Conservation (phyloP, 1,284 basidiomycete species). For the Baeospora myosura region DNA sequence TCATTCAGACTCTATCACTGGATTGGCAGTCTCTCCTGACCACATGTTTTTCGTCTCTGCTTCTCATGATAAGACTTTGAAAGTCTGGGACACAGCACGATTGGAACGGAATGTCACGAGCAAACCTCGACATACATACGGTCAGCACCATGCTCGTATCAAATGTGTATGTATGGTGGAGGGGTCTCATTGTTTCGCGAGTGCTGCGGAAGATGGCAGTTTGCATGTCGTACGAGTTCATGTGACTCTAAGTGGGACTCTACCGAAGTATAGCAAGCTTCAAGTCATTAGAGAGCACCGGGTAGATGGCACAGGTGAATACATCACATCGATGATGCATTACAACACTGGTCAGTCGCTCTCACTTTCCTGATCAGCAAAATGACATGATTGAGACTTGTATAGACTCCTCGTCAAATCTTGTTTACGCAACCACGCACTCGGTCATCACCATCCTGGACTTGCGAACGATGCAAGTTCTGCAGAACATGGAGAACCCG, state of each 20-base stretch:
- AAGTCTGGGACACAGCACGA: slow-evolving; percentile 51
- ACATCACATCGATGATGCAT: slow-evolving; percentile 72
- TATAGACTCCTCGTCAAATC: slow-evolving; percentile 60
- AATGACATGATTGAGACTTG: background rate
- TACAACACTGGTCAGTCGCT: slow-evolving; percentile 57
- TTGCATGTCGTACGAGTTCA: slow-evolving; percentile 80
- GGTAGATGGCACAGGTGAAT: slow-evolving; percentile 63
- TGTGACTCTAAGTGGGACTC: slow-evolving; percentile 49
- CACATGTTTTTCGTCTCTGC: slow-evolving; percentile 90
- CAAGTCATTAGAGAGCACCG: slow-evolving; percentile 73
- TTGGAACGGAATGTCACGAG: slow-evolving; percentile 56
- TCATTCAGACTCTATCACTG: slow-evolving; percentile 74
- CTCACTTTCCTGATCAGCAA: background rate
- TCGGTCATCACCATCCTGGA: slow-evolving; percentile 78
- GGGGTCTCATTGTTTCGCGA: slow-evolving; percentile 82
- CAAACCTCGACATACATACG: slow-evolving; percentile 71
- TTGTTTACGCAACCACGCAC: slow-evolving; percentile 82
- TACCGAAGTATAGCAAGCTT: slow-evolving; percentile 76
- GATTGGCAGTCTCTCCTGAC: slow-evolving; percentile 85
- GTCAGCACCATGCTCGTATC: slow-evolving; percentile 73
- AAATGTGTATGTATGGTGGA: slow-evolving; percentile 80
- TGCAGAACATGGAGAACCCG: slow-evolving; percentile 77
- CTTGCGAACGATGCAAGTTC: slow-evolving; percentile 74
- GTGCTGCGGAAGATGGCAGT: slow-evolving; percentile 80
- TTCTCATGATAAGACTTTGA: slow-evolving; percentile 80